Base-by-base conservation (phyloP, 495 filamentous ascomycete species). In the Penicillium coprophilum region DNA sequence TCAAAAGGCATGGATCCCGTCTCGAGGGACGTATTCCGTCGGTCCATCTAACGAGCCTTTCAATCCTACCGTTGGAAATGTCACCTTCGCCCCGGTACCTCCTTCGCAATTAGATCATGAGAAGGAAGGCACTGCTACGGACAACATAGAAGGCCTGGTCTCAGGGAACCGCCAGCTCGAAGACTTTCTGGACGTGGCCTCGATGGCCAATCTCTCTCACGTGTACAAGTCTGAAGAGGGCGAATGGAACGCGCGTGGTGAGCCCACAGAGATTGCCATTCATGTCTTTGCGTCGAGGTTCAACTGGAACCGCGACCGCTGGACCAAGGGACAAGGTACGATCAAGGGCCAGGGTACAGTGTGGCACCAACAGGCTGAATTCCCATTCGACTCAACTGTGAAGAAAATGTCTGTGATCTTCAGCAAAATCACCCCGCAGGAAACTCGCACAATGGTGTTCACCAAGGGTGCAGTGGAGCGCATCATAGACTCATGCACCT, bases 391-490 rank as follows among this genome's bases (percentile, higher is more conserved):
- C 58, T 85, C 81, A 6, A 70, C 73, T 13, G 66, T 85, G 56
- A 87, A 87, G 71, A 76, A 76, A 36, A 87, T 86, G 84, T 77
- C 80, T 9, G 78, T 82, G 32, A 70, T 82, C 23, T 84, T 77
- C 62, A 64, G 59, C 20, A 65, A 77, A n/a, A 31, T 38, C 12
- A 57, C 36, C n/a, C 28, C 5, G 19, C 13, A 53, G 8, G 57
- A 54, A 17, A 54, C 73, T 20, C 46, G 66, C 6, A 58, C 38
- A 17, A 62, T 62, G 55, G 66, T 81, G 7, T 89, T 88, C 57
- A 83, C 80, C 56, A 90, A 90, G 65, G 87, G 87, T 6, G 87
- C 87, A 4, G 86, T 87, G 34, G 87, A 90, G 68, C 80, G 84
- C 24, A 72, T 90, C 20, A 58, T 88, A 40, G 84, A 87, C 55